Percentiles rank a stretch among this genome's conserved stretches.
phyloP scores from a whole-genome alignment of 2,329 filamentous ascomycete species.

The Colletotrichum tabaci region DNA sequence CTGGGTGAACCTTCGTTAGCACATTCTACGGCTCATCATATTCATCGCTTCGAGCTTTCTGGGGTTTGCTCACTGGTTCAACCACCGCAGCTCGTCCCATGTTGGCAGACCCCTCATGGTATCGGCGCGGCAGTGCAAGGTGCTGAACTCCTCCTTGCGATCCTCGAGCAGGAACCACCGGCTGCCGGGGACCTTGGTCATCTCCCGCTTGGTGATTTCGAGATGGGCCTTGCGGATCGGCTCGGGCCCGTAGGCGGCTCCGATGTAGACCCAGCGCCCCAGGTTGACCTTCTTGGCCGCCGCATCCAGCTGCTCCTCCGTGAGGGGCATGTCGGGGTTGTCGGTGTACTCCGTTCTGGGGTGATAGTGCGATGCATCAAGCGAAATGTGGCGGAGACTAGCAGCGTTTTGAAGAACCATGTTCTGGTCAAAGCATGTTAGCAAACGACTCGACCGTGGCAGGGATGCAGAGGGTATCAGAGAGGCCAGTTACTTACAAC shows the following conservation, averaged over 20 bases:
- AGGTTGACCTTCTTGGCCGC: constrained; percentile 57
- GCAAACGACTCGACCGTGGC: neutral
- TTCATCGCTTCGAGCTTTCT: too few species aligned
- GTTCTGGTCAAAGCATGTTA: constrained; percentile 13
- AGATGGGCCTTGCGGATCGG: constrained; percentile 46
- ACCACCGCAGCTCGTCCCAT: constrained; percentile 57
- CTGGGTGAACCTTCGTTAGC: neutral
- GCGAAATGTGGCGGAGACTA: constrained; percentile 58
- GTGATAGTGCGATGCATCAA: constrained; percentile 58
- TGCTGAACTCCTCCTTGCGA: constrained; percentile 46
- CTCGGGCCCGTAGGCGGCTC: constrained; percentile 53
- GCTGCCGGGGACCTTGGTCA: constrained; percentile 33
- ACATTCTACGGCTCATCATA: too few species aligned
- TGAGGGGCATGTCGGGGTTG: constrained; percentile 48
- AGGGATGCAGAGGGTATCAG: too few species aligned
- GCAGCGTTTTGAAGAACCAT: constrained; percentile 62
- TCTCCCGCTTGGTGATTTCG: constrained; percentile 29
- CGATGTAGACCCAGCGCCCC: constrained; percentile 64
- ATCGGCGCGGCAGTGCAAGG: constrained; percentile 46
- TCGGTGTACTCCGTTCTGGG: constrained; percentile 47
- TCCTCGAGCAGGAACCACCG: constrained; percentile 41
- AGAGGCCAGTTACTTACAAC: constrained; percentile 30
- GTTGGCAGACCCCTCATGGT: constrained; percentile 51
- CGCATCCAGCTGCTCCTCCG: constrained; percentile 55
- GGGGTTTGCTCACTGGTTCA: constrained; percentile 45